phyloP scores from a whole-genome alignment of 1,284 basidiomycete species.

The Laetiporus sulphureus region DNA sequence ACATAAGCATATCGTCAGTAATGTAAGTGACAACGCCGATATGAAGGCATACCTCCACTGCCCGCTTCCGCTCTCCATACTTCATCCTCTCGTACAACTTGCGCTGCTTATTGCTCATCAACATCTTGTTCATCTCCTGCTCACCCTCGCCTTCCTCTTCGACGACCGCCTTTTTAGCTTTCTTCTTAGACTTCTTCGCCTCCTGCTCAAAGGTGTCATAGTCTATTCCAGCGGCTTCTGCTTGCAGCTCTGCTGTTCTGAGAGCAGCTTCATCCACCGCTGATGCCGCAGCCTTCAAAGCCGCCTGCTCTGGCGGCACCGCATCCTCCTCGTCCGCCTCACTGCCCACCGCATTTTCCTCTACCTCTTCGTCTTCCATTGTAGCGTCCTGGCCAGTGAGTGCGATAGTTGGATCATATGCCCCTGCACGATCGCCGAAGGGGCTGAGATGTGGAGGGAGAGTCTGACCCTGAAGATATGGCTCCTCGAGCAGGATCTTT shows the following conservation, averaged over 20 bases:
- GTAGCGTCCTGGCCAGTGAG: slow-evolving; percentile 33
- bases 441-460: slow-evolving; percentile 96
- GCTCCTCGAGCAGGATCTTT: slow-evolving; percentile 79
- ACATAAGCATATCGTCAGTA: slow-evolving; percentile 2
- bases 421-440: slow-evolving; percentile 80
- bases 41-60: slow-evolving; percentile 63
- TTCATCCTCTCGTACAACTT: slow-evolving; percentile 97
- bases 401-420: slow-evolving; percentile 57
- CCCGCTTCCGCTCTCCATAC: slow-evolving; percentile 77
- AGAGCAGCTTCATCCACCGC: slow-evolving; percentile 65
- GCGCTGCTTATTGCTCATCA: slow-evolving; percentile 96
- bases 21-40: background rate
- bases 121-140: slow-evolving; percentile 94
- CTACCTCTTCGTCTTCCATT: slow-evolving; percentile 27
- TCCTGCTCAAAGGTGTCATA: slow-evolving; percentile 80
- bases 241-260: slow-evolving; percentile 88
- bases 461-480: slow-evolving; percentile 81
- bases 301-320: slow-evolving; percentile 31
- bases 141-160: slow-evolving; percentile 44
- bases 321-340: slow-evolving; percentile 36
- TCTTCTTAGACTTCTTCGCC: slow-evolving; percentile 63
- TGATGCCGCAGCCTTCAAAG: slow-evolving; percentile 47
- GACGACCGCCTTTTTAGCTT: slow-evolving; percentile 31
- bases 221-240: slow-evolving; percentile 86
- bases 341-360: slow-evolving; percentile 18